Conservation (phyloP, 2,329 filamentous ascomycete genomes). For the Pyrenophora graminea region DNA sequence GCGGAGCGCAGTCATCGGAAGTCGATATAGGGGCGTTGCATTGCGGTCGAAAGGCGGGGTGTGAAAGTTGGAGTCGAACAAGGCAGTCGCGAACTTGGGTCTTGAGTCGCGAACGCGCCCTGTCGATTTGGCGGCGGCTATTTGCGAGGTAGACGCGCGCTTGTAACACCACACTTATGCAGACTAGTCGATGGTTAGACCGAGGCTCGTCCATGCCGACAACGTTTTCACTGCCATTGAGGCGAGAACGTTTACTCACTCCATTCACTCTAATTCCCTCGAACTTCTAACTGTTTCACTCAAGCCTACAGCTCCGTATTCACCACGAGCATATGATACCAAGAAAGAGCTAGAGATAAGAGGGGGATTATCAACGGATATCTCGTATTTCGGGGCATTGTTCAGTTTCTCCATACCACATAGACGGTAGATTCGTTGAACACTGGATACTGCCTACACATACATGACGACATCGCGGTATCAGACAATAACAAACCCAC, state of each 20-base stretch:
- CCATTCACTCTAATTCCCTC: not conserved
- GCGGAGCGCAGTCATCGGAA: slow-evolving; percentile 18
- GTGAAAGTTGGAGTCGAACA: slow-evolving; percentile 9
- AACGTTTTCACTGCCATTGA: not conserved
- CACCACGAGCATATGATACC: not conserved
- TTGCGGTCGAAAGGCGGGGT: slow-evolving; percentile 20
- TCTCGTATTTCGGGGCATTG: not conserved
- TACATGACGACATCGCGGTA: no score
- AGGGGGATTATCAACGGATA: not conserved
- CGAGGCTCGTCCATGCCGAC: slow-evolving; percentile 14
- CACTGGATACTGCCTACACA: no score
- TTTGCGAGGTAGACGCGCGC: slow-evolving; percentile 26
- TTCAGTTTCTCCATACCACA: no score
- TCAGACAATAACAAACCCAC: no score
- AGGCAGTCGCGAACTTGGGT: slow-evolving; percentile 19
- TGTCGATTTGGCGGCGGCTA: slow-evolving; percentile 5
- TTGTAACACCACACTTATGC: slow-evolving; percentile 8
- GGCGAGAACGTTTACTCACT: not conserved
- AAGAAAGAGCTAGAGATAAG: not conserved
- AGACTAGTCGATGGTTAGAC: slow-evolving; percentile 3
- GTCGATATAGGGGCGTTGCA: slow-evolving; percentile 21
- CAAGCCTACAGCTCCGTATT: no score
- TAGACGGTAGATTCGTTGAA: no score
- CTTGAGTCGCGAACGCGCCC: slow-evolving; percentile 12
- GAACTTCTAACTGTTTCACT: not conserved